phyloP scores from a whole-genome alignment of 495 filamentous ascomycete genomes.

The Tirmania nivea region DNA sequence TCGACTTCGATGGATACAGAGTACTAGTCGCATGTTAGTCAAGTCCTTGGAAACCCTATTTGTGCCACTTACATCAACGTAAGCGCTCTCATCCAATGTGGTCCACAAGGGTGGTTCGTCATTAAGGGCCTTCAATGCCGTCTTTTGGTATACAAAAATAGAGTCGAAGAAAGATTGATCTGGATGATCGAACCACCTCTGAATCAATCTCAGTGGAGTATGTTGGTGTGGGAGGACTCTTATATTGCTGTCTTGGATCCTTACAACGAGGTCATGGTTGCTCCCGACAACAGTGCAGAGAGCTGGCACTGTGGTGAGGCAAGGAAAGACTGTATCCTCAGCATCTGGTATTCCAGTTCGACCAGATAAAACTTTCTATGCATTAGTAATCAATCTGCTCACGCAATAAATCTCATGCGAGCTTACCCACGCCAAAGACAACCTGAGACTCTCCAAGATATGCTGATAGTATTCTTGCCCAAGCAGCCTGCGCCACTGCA shows the following conservation, averaged over 20 bases:
- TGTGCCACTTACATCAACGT: constrained; percentile 28
- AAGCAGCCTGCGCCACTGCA: constrained; percentile 49
- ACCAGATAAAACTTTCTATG: constrained; percentile 34
- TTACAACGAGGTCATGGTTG: constrained; percentile 32
- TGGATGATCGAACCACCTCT: constrained; percentile 37
- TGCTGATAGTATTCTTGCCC: constrained; percentile 44
- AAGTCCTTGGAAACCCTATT: constrained; percentile 6
- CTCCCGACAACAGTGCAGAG: constrained; percentile 27
- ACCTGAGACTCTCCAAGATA: constrained; percentile 49
- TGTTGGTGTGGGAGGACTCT: constrained; percentile 43
- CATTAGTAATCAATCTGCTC: constrained; percentile 1
- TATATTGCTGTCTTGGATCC: constrained; percentile 40
- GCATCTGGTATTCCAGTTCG: constrained; percentile 32
- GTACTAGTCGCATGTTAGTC: constrained; percentile 25
- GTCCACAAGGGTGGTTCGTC: constrained; percentile 23
- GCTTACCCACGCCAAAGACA: constrained; percentile 33
- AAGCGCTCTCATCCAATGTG: constrained; percentile 31
- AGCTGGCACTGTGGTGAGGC: constrained; percentile 51
- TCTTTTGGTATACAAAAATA: constrained; percentile 56
- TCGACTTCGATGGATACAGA: constrained; percentile 52
- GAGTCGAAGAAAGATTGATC: constrained; percentile 51
- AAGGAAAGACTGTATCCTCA: constrained; percentile 40
- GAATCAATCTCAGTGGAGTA: constrained; percentile 41
- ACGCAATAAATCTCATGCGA: background rate
- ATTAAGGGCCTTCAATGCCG: background rate